phyloP scores from a whole-genome alignment of 169 alveolate genomes.

The Blepharisma undulans region DNA sequence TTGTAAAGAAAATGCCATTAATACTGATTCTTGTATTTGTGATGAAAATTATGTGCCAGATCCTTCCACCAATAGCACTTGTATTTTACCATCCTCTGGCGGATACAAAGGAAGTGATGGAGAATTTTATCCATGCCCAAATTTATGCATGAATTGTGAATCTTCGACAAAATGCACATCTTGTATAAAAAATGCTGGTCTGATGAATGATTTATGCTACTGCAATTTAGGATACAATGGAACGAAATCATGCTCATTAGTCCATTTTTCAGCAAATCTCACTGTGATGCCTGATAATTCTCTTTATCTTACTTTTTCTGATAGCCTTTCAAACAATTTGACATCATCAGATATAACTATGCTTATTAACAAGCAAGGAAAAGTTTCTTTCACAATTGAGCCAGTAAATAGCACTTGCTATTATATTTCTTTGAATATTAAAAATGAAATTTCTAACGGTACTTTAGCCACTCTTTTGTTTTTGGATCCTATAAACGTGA shows the following conservation, averaged over 20 bases:
- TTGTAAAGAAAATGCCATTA: not conserved
- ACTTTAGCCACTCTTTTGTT: not conserved
- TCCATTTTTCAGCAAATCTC: not conserved
- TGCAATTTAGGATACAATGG: conserved; percentile 3
- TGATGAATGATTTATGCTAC: not conserved
- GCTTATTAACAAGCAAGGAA: not conserved
- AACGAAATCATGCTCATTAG: not conserved
- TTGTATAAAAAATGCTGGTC: not conserved
- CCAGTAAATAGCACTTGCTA: not conserved
- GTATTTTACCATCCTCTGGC: not conserved
- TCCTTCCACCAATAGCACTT: not conserved
- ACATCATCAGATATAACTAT: not conserved
- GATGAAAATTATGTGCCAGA: not conserved
- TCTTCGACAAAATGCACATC: not conserved
- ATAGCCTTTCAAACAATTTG: not conserved
- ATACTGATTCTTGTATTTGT: not conserved
- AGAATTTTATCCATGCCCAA: not conserved
- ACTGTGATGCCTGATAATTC: not conserved
- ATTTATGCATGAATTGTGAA: not conserved
- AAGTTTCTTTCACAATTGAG: not conserved
- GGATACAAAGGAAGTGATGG: not conserved
- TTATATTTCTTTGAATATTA: not conserved
- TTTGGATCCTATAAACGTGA: not conserved
- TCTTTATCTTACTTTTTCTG: not conserved
- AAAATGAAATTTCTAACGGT: not conserved